These are phyloP conservation scores for Salix udensis DNA, from an alignment of 345 rosid species.

Conservation along the genomic window DNA sequence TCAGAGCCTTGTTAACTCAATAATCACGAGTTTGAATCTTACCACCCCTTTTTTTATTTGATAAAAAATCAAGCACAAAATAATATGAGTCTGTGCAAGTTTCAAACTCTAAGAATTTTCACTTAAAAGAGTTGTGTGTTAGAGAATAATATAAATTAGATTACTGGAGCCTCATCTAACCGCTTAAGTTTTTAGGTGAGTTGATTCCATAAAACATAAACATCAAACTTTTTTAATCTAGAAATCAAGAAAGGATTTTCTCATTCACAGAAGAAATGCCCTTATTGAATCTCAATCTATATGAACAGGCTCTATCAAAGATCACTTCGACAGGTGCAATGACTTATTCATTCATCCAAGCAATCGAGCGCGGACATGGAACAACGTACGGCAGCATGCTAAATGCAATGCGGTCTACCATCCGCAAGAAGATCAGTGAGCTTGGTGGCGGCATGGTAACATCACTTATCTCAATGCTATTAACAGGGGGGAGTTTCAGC, in stretches of 20 bases:
- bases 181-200: no score
- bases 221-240: not conserved
- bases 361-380: slow-evolving; percentile 67
- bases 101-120: no score
- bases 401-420: slow-evolving; percentile 71
- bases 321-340: slow-evolving; percentile 85
- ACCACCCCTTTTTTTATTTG: no score
- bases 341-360: slow-evolving; percentile 88
- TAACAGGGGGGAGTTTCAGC: slow-evolving; percentile 42
- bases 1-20: rapidly evolving
- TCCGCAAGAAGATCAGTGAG: slow-evolving; percentile 34
- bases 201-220: no score
- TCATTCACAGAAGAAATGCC: not conserved
- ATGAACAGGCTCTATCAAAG: slow-evolving; percentile 57
- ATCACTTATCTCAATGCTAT: slow-evolving; percentile 58
- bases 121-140: no score
- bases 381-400: slow-evolving; percentile 63
- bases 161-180: no score
- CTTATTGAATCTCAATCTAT: not conserved
- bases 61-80: no score
- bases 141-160: no score
- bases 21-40: no score
- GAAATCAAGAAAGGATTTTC: not conserved
- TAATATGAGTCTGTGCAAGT: no score
- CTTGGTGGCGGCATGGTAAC: slow-evolving; percentile 45